Percentiles rank a stretch among this genome's conserved stretches.
These are phyloP conservation scores for Microbotryomycetes sp. DNA, from an alignment of 1,284 basidiomycete species.

Conservation along the genomic window DNA sequence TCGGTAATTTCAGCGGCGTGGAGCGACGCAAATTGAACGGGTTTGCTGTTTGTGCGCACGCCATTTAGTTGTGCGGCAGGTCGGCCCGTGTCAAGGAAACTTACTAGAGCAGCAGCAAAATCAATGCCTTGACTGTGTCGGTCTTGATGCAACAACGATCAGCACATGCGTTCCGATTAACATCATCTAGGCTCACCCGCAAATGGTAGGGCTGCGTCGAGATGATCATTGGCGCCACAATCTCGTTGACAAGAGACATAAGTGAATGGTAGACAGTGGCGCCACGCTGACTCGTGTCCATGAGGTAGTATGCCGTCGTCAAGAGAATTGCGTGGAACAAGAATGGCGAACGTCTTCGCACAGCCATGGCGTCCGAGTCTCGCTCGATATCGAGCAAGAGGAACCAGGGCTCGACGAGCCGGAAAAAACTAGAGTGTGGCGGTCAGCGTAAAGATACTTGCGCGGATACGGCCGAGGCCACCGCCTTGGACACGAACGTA, in stretches of 20 bases:
- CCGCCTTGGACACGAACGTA: background rate
- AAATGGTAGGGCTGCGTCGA: background rate
- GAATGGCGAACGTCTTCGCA: slow-evolving; percentile 7
- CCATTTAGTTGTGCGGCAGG: no score
- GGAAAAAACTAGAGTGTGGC: background rate
- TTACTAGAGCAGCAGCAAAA: slow-evolving; percentile 4
- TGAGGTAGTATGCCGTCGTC: slow-evolving; percentile 7
- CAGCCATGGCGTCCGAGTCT: background rate
- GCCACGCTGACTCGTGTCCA: background rate
- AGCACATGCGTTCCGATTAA: background rate
- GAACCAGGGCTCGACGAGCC: slow-evolving; percentile 1
- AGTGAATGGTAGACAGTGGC: slow-evolving; percentile 5
- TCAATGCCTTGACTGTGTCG: slow-evolving; percentile 1
- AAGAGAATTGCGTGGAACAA: slow-evolving; percentile 10
- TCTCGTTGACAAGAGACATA: slow-evolving; percentile 9
- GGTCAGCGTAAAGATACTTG: background rate
- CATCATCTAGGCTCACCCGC: background rate
- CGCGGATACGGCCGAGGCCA: background rate
- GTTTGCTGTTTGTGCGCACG: slow-evolving; percentile 1
- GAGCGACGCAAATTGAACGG: slow-evolving; percentile 9
- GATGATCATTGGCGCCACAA: slow-evolving; percentile 7
- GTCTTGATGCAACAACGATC: background rate
- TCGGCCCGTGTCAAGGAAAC: background rate
- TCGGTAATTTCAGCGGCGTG: background rate
- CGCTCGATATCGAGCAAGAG: slow-evolving; percentile 2